These are phyloP conservation scores for Cyclotella distinguenda DNA, from an alignment of 108 stramenopile genomes.

Conservation along the genomic window DNA sequence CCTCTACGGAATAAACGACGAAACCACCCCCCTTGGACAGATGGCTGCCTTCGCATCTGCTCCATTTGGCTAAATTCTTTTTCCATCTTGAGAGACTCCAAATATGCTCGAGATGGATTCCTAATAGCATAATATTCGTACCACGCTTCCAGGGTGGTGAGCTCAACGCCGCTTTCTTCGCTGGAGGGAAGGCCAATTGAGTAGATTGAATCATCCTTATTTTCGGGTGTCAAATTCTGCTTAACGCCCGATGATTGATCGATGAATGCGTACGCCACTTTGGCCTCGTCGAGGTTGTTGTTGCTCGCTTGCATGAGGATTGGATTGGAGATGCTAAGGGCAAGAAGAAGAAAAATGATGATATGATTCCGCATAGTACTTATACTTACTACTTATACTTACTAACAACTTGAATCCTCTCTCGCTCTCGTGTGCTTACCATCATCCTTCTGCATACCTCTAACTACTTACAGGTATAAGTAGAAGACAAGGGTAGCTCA, in stretches of 20 bases:
- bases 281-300: too few species aligned
- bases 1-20: constrained; percentile 21
- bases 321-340: too few species aligned
- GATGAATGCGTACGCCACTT: constrained; percentile 2
- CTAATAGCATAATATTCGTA: constrained; percentile 34
- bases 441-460: too few species aligned
- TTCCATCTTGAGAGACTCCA: constrained; percentile 10
- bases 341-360: too few species aligned
- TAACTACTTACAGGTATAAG: too few species aligned
- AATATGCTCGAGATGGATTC: constrained; percentile 24
- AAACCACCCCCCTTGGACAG: constrained; percentile 14
- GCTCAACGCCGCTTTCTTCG: constrained; percentile 2
- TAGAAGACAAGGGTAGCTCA: too few species aligned
- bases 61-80: not conserved
- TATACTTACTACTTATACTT: too few species aligned
- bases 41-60: not conserved
- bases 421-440: too few species aligned
- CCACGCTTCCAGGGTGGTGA: constrained; percentile 29
- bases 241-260: constrained; percentile 1
- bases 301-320: too few species aligned
- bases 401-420: too few species aligned
- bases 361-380: too few species aligned
- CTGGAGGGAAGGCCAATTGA: constrained; percentile 6
- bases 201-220: not conserved
- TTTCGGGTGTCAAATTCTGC: not conserved